phyloP scores from a whole-genome alignment of 2,329 filamentous ascomycete genomes.

The Ilyonectria robusta region DNA sequence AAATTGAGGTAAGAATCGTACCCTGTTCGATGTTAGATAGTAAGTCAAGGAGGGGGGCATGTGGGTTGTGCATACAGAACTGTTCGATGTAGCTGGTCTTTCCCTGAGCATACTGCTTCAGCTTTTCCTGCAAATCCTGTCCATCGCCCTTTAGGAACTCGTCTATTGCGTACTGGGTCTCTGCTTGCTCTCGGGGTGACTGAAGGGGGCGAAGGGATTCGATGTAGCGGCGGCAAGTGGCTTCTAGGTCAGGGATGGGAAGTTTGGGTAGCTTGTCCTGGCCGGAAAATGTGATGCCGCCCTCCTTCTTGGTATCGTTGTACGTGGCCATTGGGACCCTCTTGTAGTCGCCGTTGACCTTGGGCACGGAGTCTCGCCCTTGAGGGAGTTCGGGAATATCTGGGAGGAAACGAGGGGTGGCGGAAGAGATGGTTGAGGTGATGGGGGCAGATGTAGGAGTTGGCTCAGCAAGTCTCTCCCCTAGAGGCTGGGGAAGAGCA shows the following conservation, averaged over 20 bases:
- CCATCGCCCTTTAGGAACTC: slow-evolving; percentile 89
- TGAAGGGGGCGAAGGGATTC: slow-evolving; percentile 86
- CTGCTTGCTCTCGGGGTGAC: slow-evolving; percentile 82
- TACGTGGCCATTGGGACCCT: slow-evolving; percentile 68
- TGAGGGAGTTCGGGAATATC: slow-evolving; percentile 50
- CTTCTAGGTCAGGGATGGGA: slow-evolving; percentile 90
- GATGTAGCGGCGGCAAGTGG: slow-evolving; percentile 84
- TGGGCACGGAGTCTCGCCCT: slow-evolving; percentile 41
- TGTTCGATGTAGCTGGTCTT: slow-evolving; percentile 99
- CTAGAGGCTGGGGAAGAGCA: slow-evolving; percentile 79
- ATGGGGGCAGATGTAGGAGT: slow-evolving; percentile 38
- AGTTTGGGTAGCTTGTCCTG: slow-evolving; percentile 93
- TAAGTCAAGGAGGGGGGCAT: not conserved
- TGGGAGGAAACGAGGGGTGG: slow-evolving; percentile 58
- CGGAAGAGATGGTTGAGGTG: slow-evolving; percentile 48
- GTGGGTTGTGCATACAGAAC: slow-evolving; percentile 76
- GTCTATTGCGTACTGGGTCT: slow-evolving; percentile 83
- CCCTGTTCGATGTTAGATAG: slow-evolving; percentile 69
- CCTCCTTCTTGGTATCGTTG: slow-evolving; percentile 69
- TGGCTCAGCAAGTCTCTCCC: slow-evolving; percentile 73
- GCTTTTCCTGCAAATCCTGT: slow-evolving; percentile 85
- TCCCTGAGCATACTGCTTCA: slow-evolving; percentile 90
- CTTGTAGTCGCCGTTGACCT: slow-evolving; percentile 53
- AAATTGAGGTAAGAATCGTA: slow-evolving; percentile 99
- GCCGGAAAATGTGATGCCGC: slow-evolving; percentile 87